Evolutionary conservation across 768 basidiomycete genomes (phyloP).

Genomic region (Phallus indusiatus): DNA sequence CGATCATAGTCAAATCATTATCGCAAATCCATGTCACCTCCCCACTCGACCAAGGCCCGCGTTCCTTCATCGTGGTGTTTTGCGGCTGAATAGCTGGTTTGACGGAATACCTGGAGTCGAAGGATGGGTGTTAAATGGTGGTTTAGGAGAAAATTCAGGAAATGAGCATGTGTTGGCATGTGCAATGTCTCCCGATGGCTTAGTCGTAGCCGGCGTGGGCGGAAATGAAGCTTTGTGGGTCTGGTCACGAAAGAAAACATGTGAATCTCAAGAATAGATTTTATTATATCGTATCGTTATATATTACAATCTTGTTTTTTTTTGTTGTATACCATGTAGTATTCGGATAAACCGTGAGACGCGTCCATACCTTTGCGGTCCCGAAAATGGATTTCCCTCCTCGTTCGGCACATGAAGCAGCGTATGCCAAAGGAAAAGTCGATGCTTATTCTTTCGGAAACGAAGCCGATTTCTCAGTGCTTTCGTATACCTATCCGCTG

Average conservation of each 20-base stretch:
- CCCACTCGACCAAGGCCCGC: neutral
- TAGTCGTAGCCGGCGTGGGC: neutral
- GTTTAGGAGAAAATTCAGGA: neutral
- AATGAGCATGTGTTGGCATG: constrained; percentile 1
- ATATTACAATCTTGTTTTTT: neutral
- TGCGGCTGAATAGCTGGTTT: neutral
- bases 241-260: neutral
- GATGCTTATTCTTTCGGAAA: constrained; percentile 30
- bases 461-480: constrained; percentile 56
- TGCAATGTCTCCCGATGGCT: constrained; percentile 3
- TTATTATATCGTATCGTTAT: neutral
- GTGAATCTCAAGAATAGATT: neutral
- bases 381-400: neutral
- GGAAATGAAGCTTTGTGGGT: constrained; percentile 2
- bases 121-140: constrained; percentile 5
- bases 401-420: neutral
- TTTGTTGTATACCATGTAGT: neutral
- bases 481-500: constrained; percentile 77
- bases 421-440: constrained; percentile 8
- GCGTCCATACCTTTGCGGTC: too few species aligned
- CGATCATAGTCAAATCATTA: constrained; percentile 25
- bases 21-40: constrained; percentile 4
- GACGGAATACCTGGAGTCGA: neutral
- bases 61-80: neutral
- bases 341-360: too few species aligned